phyloP scores from a whole-genome alignment of 495 filamentous ascomycete genomes.

The Cryomyces antarcticus region DNA sequence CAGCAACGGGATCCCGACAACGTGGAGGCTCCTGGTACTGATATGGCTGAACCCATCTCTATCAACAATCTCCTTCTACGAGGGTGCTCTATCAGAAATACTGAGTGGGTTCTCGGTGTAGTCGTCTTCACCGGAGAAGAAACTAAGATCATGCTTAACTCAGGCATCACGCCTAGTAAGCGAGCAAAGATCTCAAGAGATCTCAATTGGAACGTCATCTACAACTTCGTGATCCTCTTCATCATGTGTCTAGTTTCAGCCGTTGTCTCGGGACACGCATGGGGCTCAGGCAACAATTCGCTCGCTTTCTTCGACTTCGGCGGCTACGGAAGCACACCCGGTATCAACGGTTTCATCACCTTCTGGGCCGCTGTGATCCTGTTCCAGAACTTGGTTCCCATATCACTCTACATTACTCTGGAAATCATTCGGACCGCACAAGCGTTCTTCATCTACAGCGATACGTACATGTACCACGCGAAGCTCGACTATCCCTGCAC shows the following conservation, averaged over 20 bases:
- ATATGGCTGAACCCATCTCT: conserved; percentile 79
- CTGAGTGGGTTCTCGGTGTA: conserved; percentile 90
- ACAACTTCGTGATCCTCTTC: conserved; percentile 85
- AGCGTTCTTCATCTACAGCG: conserved; percentile 94
- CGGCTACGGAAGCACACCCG: conserved; percentile 55
- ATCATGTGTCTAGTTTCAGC: conserved; percentile 75
- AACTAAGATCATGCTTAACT: conserved; percentile 99
- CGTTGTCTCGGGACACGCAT: conserved; percentile 67
- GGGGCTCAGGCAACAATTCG: conserved; percentile 53
- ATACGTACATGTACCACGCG: conserved; percentile 90
- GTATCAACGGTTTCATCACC: conserved; percentile 76
- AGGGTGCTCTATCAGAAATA: conserved; percentile 85
- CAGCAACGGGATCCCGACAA: conserved; percentile 45
- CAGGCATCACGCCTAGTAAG: conserved; percentile 92
- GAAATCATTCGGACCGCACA: conserved; percentile 89
- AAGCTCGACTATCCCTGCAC: conserved; percentile 83
- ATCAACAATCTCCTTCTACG: conserved; percentile 92
- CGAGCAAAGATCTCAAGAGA: conserved; percentile 76
- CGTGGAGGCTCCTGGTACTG: conserved; percentile 34
- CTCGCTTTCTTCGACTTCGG: conserved; percentile 72
- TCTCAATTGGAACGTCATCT: conserved; percentile 92
- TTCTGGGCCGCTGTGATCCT: conserved; percentile 89
- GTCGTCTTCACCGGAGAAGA: conserved; percentile 93
- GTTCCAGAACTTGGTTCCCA: conserved; percentile 97
- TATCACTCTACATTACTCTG: conserved; percentile 91